These are phyloP conservation scores for Amphirosellinia nigrospora DNA, from an alignment of 495 filamentous ascomycete species.

Conservation along the genomic window DNA sequence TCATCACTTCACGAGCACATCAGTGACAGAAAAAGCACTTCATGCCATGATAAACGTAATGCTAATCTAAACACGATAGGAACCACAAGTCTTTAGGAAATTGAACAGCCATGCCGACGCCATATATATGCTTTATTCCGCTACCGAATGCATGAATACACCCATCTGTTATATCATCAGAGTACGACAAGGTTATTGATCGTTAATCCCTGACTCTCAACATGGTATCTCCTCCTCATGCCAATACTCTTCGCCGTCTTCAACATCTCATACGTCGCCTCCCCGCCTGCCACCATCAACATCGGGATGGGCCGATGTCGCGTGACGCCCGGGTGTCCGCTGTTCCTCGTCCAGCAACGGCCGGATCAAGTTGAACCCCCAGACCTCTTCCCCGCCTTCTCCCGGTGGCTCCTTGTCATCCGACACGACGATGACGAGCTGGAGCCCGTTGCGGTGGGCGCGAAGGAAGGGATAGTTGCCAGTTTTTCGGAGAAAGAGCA, in stretches of 20 bases:
- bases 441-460: conserved; percentile 65
- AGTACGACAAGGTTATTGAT: conserved; percentile 82
- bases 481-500: conserved; percentile 88
- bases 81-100: background rate
- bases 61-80: background rate
- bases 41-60: background rate
- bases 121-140: conserved; percentile 10
- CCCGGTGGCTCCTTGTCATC: conserved; percentile 57
- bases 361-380: conserved; percentile 53
- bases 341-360: conserved; percentile 82
- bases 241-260: conserved; percentile 67
- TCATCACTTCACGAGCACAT: background rate
- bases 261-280: conserved; percentile 68
- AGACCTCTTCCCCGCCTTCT: conserved; percentile 33
- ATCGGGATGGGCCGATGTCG: conserved; percentile 78
- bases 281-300: conserved; percentile 83
- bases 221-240: conserved; percentile 75
- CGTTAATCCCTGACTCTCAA: conserved; percentile 79
- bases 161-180: conserved; percentile 39
- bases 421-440: conserved; percentile 84
- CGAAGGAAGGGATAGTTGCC: conserved; percentile 77
- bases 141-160: conserved; percentile 12
- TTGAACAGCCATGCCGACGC: conserved; percentile 5
- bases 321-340: conserved; percentile 71
- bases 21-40: background rate